These are phyloP conservation scores for Euryodendron excelsum DNA, from an alignment of 148 eudicot genomes.

Conservation along the genomic window DNA sequence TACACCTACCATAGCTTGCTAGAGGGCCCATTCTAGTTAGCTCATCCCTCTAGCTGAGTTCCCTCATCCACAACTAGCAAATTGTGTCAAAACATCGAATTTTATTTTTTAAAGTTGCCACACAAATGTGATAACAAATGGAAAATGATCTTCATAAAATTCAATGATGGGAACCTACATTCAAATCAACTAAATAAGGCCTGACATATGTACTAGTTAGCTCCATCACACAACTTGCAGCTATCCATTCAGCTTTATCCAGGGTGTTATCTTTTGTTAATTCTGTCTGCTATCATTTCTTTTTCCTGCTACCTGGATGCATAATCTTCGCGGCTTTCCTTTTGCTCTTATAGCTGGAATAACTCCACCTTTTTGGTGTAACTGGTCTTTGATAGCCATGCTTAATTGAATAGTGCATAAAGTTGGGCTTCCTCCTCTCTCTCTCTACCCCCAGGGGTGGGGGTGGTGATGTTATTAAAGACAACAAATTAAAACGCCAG, in stretches of 20 bases:
- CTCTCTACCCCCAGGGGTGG: background rate
- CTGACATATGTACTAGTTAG: background rate
- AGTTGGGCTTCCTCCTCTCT: background rate
- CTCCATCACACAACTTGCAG: background rate
- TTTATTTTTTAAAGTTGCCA: constrained; percentile 1
- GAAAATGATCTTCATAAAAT: background rate
- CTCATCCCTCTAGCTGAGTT: no score
- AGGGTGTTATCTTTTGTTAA: background rate
- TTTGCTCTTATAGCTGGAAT: no score
- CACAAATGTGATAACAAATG: background rate
- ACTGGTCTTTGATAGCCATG: background rate
- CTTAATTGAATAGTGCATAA: background rate
- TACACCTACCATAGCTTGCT: no score
- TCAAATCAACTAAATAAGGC: background rate
- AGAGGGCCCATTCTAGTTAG: no score
- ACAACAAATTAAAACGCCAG: no score
- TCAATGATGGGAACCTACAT: background rate
- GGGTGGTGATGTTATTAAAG: no score
- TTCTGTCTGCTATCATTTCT: background rate
- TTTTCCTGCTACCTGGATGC: background rate
- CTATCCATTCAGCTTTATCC: background rate
- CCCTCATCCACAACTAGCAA: no score
- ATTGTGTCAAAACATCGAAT: background rate
- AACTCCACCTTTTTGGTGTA: background rate
- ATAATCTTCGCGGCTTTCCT: no score